Evolutionary conservation across 768 basidiomycete species (phyloP), one percentile per base, ranked within the genome.

Genomic region (Candolleomyces efflorescens): DNA sequence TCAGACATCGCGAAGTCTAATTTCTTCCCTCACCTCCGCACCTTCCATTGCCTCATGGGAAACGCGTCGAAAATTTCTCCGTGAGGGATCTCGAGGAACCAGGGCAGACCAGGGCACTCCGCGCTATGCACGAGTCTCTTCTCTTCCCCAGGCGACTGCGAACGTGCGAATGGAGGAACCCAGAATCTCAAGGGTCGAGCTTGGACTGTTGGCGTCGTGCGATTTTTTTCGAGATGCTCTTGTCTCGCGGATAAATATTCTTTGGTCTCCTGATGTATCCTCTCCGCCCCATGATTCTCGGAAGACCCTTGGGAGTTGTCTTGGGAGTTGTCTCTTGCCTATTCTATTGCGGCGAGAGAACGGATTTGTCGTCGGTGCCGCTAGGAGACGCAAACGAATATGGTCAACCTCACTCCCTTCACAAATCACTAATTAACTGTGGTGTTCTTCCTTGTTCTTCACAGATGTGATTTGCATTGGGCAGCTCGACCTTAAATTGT

Each of bases 361-460:
- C 49, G 49, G 49, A 32, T 4, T 26, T 50, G 17, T 20, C 12
- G 27, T 50, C 49, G 49, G 49, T 37, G 4, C 51, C 51, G 51
- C 36, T 38, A 18, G 1, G 6, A 48, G 12, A 48, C 24, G 46
- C 46, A 17, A 53, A 18, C 32, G 7, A 32, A 36, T 53, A 32
- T 32, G 37, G 36, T 43, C 41, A 18, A 39, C 18, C 51, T 18
- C 37, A 36, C 17, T 37, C 51, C 27, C 51, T 53, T 53, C 51
- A 53, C 51, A 53, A 39, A 53, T 53, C 51, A 53, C 51, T 53
- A 37, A 20, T 53, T 53, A 53, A 39, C 18, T 53, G 17, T 22
- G 24, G 27, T 20, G 49, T 20, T 32, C 32, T 32, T 32, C 32
- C 32, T 11, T 32, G 49, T 50, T 50, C 49, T 27, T 50, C 49